phyloP scores from a whole-genome alignment of 352 stramenopile species.

The Phytophthora chlamydospora region DNA sequence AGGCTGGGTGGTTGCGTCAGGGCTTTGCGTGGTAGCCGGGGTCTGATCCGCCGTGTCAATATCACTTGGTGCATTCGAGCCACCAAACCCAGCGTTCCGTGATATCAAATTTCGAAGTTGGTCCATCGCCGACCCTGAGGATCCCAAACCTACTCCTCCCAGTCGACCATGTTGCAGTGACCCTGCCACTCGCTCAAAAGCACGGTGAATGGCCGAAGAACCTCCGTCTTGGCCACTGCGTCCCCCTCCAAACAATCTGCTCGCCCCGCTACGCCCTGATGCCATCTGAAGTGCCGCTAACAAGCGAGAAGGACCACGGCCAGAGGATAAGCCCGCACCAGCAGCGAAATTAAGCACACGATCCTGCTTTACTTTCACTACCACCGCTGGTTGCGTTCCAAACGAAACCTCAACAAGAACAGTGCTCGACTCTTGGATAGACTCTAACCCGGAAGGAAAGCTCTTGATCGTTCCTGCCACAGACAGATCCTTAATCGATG shows the following conservation, averaged over 20 bases:
- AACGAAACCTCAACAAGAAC: slow-evolving; percentile 67
- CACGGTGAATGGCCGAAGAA: slow-evolving; percentile 42
- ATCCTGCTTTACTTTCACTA: slow-evolving; percentile 69
- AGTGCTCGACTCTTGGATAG: slow-evolving; percentile 46
- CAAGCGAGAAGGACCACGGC: slow-evolving; percentile 51
- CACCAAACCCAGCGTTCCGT: slow-evolving; percentile 29
- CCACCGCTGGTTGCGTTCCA: slow-evolving; percentile 34
- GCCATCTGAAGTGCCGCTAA: slow-evolving; percentile 64
- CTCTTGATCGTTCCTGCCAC: slow-evolving; percentile 67
- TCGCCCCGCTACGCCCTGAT: slow-evolving; percentile 31
- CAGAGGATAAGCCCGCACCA: slow-evolving; percentile 24
- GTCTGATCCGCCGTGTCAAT: slow-evolving; percentile 14
- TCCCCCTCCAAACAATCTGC: slow-evolving; percentile 29
- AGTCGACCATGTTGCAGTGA: slow-evolving; percentile 39
- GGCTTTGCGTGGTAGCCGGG: not conserved
- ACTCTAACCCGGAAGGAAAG: slow-evolving; percentile 61
- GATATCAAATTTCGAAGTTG: slow-evolving; percentile 64
- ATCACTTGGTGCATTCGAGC: slow-evolving; percentile 19
- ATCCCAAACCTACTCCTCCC: slow-evolving; percentile 15
- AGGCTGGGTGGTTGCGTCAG: slow-evolving; percentile 2
- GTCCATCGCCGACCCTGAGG: slow-evolving; percentile 45
- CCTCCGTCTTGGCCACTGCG: slow-evolving; percentile 22
- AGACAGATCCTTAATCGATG: slow-evolving; percentile 44
- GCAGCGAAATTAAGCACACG: slow-evolving; percentile 61
- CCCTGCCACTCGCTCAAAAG: slow-evolving; percentile 51